These are phyloP conservation scores for Colletotrichum godetiae DNA, from an alignment of 2,329 filamentous ascomycete genomes.

Conservation along the genomic window DNA sequence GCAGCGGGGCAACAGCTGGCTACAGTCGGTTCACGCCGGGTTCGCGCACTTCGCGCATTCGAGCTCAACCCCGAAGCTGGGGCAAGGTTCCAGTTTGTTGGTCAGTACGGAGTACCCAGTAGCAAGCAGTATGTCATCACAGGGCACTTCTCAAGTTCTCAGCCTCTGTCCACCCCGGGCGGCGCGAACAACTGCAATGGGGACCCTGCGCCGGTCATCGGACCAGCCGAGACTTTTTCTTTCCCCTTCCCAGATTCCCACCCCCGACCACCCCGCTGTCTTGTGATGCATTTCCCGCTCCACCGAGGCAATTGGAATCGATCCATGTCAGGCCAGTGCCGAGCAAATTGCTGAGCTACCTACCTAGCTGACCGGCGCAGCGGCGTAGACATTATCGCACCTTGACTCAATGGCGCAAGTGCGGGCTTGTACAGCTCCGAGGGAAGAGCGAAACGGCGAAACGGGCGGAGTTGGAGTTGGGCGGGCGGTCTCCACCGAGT, in stretches of 20 bases:
- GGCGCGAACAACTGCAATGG: neutral
- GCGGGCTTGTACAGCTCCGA: constrained; percentile 11
- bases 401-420: neutral
- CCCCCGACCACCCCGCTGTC: neutral
- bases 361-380: neutral
- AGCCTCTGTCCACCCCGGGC: neutral
- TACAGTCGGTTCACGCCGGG: constrained; percentile 28
- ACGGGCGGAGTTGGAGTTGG: no score
- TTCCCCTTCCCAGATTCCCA: neutral
- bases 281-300: constrained; percentile 3
- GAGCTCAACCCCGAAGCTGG: constrained; percentile 72
- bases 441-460: constrained; percentile 1
- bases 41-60: constrained; percentile 66
- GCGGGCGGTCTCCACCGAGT: neutral
- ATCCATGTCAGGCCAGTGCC: constrained; percentile 31
- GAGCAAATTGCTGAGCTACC: neutral
- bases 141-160: neutral
- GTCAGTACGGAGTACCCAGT: neutral
- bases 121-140: constrained; percentile 2
- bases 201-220: constrained; percentile 30
- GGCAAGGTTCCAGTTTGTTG: neutral
- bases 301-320: constrained; percentile 13
- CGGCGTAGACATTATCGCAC: neutral
- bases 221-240: constrained; percentile 17
- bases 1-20: constrained; percentile 21